Percentiles rank a stretch among this genome's conserved stretches.
Evolutionary conservation across 2,329 filamentous ascomycete species (phyloP).

Genomic region (Fusarium stilboides): DNA sequence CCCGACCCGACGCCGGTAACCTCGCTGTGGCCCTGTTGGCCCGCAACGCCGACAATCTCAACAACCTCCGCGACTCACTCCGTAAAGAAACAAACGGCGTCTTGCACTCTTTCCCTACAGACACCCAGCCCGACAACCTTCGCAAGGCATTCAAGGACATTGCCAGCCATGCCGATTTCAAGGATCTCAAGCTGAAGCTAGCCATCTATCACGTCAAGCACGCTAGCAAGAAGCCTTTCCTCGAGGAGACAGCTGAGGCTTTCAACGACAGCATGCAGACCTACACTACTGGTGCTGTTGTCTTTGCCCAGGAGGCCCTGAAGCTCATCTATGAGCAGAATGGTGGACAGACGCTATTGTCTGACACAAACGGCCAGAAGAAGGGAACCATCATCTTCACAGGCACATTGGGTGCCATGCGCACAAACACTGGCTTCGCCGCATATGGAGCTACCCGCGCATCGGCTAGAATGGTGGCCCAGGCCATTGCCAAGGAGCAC

Average conservation of each 20-base stretch:
- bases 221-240: constrained; percentile 67
- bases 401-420: constrained; percentile 67
- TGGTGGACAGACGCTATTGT: constrained; percentile 60
- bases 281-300: constrained; percentile 70
- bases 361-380: constrained; percentile 62
- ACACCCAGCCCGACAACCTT: constrained; percentile 29
- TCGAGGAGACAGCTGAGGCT: constrained; percentile 66
- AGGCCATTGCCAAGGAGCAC: constrained; percentile 70
- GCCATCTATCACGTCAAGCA: constrained; percentile 72
- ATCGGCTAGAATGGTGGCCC: constrained; percentile 68
- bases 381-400: constrained; percentile 73
- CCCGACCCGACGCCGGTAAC: constrained; percentile 27
- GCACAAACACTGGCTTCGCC: constrained; percentile 68
- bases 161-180: constrained; percentile 62
- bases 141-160: constrained; percentile 55
- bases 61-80: constrained; percentile 57
- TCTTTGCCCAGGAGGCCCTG: constrained; percentile 68
- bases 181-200: constrained; percentile 64
- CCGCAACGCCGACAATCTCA: constrained; percentile 39
- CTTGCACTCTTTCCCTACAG: constrained; percentile 35
- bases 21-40: constrained; percentile 41
- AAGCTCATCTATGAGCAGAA: constrained; percentile 68
- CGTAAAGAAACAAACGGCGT: constrained; percentile 60
- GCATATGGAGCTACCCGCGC: constrained; percentile 69
- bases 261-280: constrained; percentile 64